Evolutionary conservation across 148 eudicot species (phyloP), one percentile per base, ranked within the genome.

Genomic region (Cornus controversa): DNA sequence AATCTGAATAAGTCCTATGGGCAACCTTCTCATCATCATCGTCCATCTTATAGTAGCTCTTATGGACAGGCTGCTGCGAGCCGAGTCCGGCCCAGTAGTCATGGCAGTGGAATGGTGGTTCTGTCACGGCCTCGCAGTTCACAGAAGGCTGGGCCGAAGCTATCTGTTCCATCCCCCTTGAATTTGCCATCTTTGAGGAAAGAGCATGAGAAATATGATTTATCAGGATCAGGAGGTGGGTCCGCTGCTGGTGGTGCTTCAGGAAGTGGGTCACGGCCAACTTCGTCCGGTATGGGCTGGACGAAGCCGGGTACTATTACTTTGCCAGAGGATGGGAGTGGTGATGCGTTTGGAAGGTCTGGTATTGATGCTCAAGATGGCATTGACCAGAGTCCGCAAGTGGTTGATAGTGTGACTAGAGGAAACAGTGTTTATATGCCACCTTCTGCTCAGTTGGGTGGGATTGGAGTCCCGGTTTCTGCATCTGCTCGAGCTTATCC

Each of bases 111-210:
- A 27, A 93, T 95, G 97, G 96, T 91, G 84, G 98, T 91, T 54
- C 80, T 95, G 67, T 91, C 94, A 6, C 72, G 99, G 79, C 89
- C 90, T 29, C 77, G 90, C 77, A 86, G 91, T 75, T 75, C 90
- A 10, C 93, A 89, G 79, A 95, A 93, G 77, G 86, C 77, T 73
- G 92, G 82, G 78, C 75, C 93, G 57, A 96, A 96, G 77, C 85
- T 93, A 75, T 91, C 99, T 77, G 94, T 96, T 86, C 97, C 98
- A 81, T 98, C 99, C 94, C 99, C 98, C 91, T 89, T 96, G 98
- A 96, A 96, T 79, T 88, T 96, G 75, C 98, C 99, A 0, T 96
- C 99, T 14, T 42, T 90, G 70, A 96, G 98, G 89, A 96, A 90
- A 85, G 99, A 96, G 66, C 94, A 96, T 77, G 93, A 95, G 88